phyloP scores from a whole-genome alignment of 164 flowering plant species.

The Nelumbo lutea region DNA sequence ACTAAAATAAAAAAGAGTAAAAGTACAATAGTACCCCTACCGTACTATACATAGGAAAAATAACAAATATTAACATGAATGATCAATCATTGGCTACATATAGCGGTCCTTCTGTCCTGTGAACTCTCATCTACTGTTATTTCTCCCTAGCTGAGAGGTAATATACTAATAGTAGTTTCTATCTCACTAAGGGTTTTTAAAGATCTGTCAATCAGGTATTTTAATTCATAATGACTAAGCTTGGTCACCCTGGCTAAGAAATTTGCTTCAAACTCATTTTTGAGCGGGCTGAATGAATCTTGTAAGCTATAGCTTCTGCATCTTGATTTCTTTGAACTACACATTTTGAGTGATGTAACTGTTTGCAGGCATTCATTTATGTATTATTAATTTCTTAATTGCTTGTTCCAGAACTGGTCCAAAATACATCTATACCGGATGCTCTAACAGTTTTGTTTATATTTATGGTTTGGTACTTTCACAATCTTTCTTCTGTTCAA shows the following conservation, averaged over 20 bases:
- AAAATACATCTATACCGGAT: slow-evolving; percentile 82
- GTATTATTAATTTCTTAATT: slow-evolving; percentile 6
- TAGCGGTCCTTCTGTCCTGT: slow-evolving; percentile 67
- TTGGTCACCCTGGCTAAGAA: background rate
- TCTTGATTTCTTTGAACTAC: background rate
- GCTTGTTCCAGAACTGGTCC: slow-evolving; percentile 75
- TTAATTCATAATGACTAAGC: background rate
- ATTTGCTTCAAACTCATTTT: background rate
- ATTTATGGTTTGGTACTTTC: slow-evolving; percentile 71
- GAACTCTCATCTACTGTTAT: slow-evolving; percentile 77
- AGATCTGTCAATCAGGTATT: background rate
- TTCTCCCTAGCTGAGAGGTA: slow-evolving; percentile 74
- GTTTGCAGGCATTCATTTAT: background rate
- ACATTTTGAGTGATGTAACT: background rate
- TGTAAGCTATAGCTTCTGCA: background rate
- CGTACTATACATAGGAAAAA: no score
- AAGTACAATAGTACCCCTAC: no score
- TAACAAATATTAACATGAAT: background rate
- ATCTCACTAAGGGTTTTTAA: background rate
- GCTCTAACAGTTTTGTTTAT: slow-evolving; percentile 52
- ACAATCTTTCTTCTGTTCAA: no score
- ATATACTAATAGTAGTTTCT: background rate
- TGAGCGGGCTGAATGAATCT: background rate
- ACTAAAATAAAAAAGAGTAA: no score
- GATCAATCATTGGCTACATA: slow-evolving; percentile 74